Evolutionary conservation across 495 filamentous ascomycete species (phyloP).

Genomic region (Neurospora pannonica): DNA sequence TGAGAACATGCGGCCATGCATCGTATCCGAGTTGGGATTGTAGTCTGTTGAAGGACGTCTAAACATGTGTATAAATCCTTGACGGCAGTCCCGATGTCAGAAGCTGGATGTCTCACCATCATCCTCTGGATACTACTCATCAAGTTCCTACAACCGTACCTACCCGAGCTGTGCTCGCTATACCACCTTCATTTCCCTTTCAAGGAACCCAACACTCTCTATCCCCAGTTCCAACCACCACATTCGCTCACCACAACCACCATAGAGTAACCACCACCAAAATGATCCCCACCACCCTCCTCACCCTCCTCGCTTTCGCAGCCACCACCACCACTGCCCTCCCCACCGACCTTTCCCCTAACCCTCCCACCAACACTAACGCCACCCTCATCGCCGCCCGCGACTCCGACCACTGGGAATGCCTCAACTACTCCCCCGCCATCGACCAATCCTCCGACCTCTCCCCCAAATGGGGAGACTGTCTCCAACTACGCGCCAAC

Average conservation of each 20-base stretch:
- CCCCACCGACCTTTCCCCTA: neutral
- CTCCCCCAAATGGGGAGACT: neutral
- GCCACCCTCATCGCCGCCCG: neutral
- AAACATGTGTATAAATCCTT: neutral
- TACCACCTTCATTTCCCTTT: too few species aligned
- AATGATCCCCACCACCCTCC: neutral
- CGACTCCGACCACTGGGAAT: neutral
- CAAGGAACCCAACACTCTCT: too few species aligned
- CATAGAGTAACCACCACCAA: neutral
- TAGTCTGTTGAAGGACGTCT: neutral
- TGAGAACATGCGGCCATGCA: too few species aligned
- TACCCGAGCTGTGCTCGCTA: neutral
- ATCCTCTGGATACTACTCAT: too few species aligned
- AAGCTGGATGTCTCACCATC: too few species aligned
- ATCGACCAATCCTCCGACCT: neutral
- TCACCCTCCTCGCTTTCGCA: neutral
- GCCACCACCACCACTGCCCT: neutral
- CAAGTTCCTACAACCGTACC: too few species aligned
- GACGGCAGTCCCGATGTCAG: too few species aligned
- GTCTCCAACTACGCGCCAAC: neutral
- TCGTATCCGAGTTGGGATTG: neutral
- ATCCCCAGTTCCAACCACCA: neutral
- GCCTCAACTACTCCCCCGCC: neutral
- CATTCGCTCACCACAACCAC: neutral
- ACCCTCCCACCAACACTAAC: neutral